Conservation (phyloP, 805 yeast genomes). For the Diddensiella transvaalensis region DNA sequence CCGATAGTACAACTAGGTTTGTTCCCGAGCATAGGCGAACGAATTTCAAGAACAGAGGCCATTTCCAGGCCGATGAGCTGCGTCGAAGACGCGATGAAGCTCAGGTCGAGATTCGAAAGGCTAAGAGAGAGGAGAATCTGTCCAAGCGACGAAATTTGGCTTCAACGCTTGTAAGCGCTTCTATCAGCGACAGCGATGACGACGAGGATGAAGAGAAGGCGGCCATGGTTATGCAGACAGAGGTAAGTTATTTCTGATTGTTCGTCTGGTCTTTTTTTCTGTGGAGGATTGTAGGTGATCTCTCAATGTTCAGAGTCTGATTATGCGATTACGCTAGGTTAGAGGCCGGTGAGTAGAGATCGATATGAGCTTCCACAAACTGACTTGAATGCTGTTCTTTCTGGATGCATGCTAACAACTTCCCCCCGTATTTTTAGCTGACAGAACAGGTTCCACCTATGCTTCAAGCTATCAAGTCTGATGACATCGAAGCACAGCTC, state of each 20-base stretch:
- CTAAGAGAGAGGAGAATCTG: conserved; percentile 90
- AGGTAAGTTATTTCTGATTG: too few relatives aligned
- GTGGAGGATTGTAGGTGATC: not conserved
- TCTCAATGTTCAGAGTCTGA: not conserved
- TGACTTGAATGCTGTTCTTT: not conserved
- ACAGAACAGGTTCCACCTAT: conserved; percentile 70
- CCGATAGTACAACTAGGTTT: conserved; percentile 45
- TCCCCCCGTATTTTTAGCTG: too few relatives aligned
- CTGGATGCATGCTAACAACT: conserved; percentile 25
- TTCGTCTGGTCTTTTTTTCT: too few relatives aligned
- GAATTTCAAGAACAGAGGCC: conserved; percentile 88
- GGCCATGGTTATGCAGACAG: not conserved
- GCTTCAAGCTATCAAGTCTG: conserved; percentile 75
- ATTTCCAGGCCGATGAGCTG: conserved; percentile 91
- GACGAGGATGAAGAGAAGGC: conserved; percentile 38
- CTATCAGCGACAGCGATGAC: conserved; percentile 44
- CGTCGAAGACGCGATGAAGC: conserved; percentile 98
- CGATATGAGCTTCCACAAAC: too few relatives aligned
- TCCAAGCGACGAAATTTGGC: conserved; percentile 74
- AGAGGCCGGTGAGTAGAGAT: too few relatives aligned
- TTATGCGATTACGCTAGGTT: conserved; percentile 2
- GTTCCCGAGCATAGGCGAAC: conserved; percentile 98
- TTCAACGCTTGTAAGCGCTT: conserved; percentile 28
- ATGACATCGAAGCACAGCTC: conserved; percentile 73
- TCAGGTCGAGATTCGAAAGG: conserved; percentile 94